These are phyloP conservation scores for Gigaspora rosea DNA, from an alignment of 192 early-diverging fungal genomes.

Conservation along the genomic window DNA sequence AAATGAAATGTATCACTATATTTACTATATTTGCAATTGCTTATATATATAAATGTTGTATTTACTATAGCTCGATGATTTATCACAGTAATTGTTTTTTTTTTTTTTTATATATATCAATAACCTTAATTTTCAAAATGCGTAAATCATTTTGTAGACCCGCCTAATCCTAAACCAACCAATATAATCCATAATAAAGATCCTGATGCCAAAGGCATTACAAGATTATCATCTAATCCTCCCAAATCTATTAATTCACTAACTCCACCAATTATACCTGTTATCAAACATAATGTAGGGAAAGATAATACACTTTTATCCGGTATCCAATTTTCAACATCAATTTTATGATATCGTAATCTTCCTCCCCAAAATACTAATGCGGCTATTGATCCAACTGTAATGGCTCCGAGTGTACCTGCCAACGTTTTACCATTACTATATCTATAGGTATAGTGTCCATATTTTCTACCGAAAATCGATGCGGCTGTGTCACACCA, in stretches of 20 bases:
- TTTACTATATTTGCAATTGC: no score
- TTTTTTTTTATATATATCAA: no score
- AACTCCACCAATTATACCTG: slow-evolving; percentile 43
- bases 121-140: no score
- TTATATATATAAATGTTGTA: no score
- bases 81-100: no score
- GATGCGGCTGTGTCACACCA: slow-evolving; percentile 54
- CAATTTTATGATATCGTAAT: not conserved
- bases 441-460: slow-evolving; percentile 43
- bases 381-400: slow-evolving; percentile 38
- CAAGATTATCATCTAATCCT: slow-evolving; percentile 50
- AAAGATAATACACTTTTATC: slow-evolving; percentile 19
- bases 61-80: no score
- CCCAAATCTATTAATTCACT: slow-evolving; percentile 44
- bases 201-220: slow-evolving; percentile 46
- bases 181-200: slow-evolving; percentile 43
- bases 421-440: slow-evolving; percentile 46
- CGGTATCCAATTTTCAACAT: slow-evolving; percentile 7
- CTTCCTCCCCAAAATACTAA: slow-evolving; percentile 36
- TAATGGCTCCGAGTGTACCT: slow-evolving; percentile 44
- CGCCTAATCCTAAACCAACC: slow-evolving; percentile 26
- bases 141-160: not conserved
- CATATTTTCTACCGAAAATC: slow-evolving; percentile 43
- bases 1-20: no score
- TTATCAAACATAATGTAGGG: slow-evolving; percentile 35